phyloP scores from a whole-genome alignment of 2,329 filamentous ascomycete species.

The Aspergillus glaucus region DNA sequence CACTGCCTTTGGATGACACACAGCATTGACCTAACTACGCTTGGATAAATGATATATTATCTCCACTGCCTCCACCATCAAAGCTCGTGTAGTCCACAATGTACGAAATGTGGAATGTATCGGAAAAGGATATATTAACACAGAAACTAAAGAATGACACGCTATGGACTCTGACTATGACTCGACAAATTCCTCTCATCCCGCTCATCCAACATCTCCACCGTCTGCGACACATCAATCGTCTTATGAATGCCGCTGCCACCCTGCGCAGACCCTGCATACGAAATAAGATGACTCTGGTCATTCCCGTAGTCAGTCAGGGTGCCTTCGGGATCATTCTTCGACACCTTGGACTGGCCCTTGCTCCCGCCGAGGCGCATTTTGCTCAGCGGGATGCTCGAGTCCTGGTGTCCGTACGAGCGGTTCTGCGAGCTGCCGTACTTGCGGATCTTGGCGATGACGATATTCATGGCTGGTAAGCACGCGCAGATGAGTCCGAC shows the following conservation, averaged over 20 bases:
- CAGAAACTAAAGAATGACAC: no score
- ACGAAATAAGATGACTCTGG: conserved; percentile 27
- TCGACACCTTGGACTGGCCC: conserved; percentile 10
- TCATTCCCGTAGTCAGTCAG: conserved; percentile 19
- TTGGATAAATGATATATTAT: no score
- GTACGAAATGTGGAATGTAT: no score
- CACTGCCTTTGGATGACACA: no score
- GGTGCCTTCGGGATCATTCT: conserved; percentile 10
- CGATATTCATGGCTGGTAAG: conserved; percentile 28
- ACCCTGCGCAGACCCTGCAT: conserved; percentile 12
- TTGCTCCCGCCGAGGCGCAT: conserved; percentile 12
- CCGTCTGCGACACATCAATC: conserved; percentile 17
- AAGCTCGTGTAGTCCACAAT: no score
- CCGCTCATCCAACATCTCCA: conserved; percentile 12
- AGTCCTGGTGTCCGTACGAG: conserved; percentile 22
- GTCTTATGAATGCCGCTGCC: conserved; percentile 15
- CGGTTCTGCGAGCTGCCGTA: conserved; percentile 21
- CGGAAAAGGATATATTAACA: no score
- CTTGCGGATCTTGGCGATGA: conserved; percentile 19
- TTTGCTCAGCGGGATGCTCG: conserved; percentile 22
- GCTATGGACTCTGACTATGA: neutral
- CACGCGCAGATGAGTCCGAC: conserved; percentile 34
- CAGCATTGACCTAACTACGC: no score
- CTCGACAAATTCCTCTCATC: neutral
- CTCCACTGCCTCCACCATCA: no score